These are phyloP conservation scores for Hondaea fermentalgiana DNA, from an alignment of 108 stramenopile species.

Conservation along the genomic window DNA sequence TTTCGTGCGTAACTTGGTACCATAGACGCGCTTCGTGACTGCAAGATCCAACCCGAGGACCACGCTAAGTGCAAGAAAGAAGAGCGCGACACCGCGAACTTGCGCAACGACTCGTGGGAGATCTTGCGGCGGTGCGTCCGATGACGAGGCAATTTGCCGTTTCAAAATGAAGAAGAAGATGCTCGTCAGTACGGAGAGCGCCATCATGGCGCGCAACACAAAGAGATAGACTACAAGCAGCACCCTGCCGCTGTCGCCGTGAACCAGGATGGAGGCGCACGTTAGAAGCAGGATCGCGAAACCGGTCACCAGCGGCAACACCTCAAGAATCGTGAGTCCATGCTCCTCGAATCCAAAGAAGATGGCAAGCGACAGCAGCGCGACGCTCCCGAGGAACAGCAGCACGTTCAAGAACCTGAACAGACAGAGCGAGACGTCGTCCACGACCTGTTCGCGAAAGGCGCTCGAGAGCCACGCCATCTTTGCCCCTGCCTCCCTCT, in stretches of 20 bases:
- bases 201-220: neutral
- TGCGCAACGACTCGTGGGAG: neutral
- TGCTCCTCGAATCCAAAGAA: neutral
- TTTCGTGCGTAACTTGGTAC: neutral
- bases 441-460: neutral
- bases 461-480: neutral
- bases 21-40: neutral
- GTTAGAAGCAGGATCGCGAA: neutral
- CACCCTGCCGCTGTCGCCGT: neutral
- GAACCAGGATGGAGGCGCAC: neutral
- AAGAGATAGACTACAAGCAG: neutral
- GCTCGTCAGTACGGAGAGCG: neutral
- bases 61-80: neutral
- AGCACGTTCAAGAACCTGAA: neutral
- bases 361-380: neutral
- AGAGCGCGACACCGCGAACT: neutral
- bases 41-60: neutral
- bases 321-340: neutral
- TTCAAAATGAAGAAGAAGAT: neutral
- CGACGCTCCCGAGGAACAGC: neutral
- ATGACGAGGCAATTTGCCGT: neutral
- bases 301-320: neutral
- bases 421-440: neutral
- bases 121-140: neutral
- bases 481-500: neutral